Conservation (phyloP, 805 yeast genomes). For the Teunomyces stri region DNA sequence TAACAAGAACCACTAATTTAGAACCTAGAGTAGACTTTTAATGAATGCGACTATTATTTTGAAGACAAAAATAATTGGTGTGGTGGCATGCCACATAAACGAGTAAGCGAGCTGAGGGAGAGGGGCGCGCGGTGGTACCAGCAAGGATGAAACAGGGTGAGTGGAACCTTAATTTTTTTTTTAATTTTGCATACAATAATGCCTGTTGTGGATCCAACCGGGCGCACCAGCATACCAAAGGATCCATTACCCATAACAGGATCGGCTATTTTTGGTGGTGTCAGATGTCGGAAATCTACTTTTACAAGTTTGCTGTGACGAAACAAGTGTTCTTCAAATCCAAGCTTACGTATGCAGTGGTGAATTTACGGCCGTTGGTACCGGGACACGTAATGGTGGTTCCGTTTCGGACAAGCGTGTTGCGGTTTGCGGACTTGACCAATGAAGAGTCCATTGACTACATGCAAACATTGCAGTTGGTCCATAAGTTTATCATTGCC, state of each 20-base stretch:
- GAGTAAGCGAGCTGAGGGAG: background rate
- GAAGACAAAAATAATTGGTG: background rate
- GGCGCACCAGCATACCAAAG: too few species aligned
- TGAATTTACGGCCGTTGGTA: constrained; percentile 85
- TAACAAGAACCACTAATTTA: constrained; percentile 54
- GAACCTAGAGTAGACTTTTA: background rate
- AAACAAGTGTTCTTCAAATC: constrained; percentile 60
- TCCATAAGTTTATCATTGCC: constrained; percentile 64
- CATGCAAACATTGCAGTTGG: constrained; percentile 68
- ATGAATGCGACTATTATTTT: background rate
- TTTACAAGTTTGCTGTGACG: constrained; percentile 54
- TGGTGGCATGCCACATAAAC: background rate
- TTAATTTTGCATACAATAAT: background rate
- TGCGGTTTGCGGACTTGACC: constrained; percentile 66
- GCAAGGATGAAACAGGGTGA: background rate
- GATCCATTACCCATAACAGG: too few species aligned
- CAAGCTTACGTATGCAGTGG: constrained; percentile 74
- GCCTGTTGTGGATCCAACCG: too few species aligned
- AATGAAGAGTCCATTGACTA: constrained; percentile 74
- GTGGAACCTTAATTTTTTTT: background rate
- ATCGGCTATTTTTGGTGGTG: too few species aligned
- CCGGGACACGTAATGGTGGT: constrained; percentile 91
- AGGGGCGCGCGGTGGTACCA: background rate
- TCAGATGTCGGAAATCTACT: constrained; percentile 33
- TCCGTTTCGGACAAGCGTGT: constrained; percentile 64